phyloP scores from a whole-genome alignment of 176 grass and related monocot species.

The Calamus simplicifolius region DNA sequence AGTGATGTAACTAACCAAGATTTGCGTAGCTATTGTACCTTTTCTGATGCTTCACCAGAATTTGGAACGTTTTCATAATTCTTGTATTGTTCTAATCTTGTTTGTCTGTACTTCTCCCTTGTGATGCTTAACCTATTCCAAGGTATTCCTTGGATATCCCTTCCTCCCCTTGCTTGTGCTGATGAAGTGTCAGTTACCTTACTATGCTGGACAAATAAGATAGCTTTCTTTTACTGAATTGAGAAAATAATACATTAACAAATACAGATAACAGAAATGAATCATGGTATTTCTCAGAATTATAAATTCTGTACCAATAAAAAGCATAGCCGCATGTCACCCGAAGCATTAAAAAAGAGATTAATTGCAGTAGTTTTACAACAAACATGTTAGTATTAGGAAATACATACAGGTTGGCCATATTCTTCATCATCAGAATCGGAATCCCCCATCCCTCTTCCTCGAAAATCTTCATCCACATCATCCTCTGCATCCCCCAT shows the following conservation, averaged over 20 bases:
- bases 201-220: conserved; percentile 24
- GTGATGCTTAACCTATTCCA: conserved; percentile 45
- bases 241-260: too few species aligned
- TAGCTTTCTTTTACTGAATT: background rate
- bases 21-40: conserved; percentile 26
- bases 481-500: conserved; percentile 34
- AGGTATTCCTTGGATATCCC: conserved; percentile 79
- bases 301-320: too few species aligned
- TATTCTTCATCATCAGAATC: conserved; percentile 65
- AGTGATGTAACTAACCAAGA: conserved; percentile 2
- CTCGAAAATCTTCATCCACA: conserved; percentile 28
- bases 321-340: too few species aligned
- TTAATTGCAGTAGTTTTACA: too few species aligned
- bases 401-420: conserved; percentile 41
- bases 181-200: conserved; percentile 36
- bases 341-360: too few species aligned
- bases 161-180: conserved; percentile 51
- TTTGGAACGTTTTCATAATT: conserved; percentile 78
- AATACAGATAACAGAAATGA: too few species aligned
- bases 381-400: too few species aligned
- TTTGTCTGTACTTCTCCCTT: conserved; percentile 37
- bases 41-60: conserved; percentile 52
- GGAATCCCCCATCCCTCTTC: conserved; percentile 25
- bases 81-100: conserved; percentile 43
- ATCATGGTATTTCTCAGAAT: too few species aligned